Conservation (phyloP, 306 rosid species). For the Glycine soja region DNA sequence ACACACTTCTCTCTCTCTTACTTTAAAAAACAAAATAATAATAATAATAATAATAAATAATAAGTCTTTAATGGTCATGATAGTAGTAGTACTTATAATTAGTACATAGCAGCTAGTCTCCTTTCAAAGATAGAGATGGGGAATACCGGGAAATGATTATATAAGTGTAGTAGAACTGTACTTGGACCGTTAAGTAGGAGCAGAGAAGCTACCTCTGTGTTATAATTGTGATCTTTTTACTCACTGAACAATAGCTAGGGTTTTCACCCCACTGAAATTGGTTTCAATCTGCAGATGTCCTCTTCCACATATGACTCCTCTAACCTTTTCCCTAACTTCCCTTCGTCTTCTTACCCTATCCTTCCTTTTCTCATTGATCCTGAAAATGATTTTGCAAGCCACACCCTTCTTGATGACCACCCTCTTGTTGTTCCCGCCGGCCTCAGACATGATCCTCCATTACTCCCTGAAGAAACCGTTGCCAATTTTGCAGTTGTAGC, state of each 20-base stretch:
- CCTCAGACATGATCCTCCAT: conserved; percentile 36
- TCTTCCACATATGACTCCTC: conserved; percentile 52
- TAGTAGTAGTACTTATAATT: conserved; percentile 16
- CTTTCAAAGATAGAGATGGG: conserved; percentile 40
- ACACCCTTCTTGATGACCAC: conserved; percentile 44
- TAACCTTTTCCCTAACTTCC: conserved; percentile 59
- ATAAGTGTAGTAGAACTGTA: conserved; percentile 47
- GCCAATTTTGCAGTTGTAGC: conserved; percentile 42
- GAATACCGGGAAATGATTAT: conserved; percentile 49
- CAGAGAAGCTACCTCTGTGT: conserved; percentile 58
- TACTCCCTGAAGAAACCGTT: conserved; percentile 42
- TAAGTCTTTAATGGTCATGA: conserved; percentile 17
- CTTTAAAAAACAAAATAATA: background rate
- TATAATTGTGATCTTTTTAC: conserved; percentile 47
- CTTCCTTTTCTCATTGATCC: conserved; percentile 47
- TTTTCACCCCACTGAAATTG: conserved; percentile 43
- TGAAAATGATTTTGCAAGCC: conserved; percentile 40
- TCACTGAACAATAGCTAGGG: conserved; percentile 54
- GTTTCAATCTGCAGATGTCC: conserved; percentile 62
- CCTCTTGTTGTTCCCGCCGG: conserved; percentile 43
- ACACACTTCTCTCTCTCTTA: background rate
- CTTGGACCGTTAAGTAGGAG: conserved; percentile 59
- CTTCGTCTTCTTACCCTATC: conserved; percentile 51
- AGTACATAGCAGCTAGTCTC: conserved; percentile 40
- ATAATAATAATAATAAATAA: background rate